A percentile compares a stretch with the other conserved stretches of the same genome.
Evolutionary conservation across 1,284 basidiomycete species (phyloP).

Genomic region (Fomitopsis schrenkii): DNA sequence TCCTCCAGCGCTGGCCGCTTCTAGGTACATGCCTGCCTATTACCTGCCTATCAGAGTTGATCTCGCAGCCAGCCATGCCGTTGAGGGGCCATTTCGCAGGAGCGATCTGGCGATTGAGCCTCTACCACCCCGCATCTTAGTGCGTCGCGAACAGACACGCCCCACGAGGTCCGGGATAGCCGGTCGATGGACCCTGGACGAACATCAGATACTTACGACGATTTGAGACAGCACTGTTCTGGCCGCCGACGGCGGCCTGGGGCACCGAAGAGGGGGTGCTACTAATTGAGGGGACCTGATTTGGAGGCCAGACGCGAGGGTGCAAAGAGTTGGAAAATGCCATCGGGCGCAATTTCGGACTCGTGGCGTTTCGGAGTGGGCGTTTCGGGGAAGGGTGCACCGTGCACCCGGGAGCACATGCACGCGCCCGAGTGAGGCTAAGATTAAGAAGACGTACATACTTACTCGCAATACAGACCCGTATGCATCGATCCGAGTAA

Average conservation of each 20-base stretch:
- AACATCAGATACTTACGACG: background rate
- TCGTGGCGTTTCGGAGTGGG: no score
- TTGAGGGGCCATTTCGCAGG: background rate
- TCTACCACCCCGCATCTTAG: background rate
- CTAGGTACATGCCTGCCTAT: slow-evolving; percentile 1
- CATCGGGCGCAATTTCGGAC: background rate
- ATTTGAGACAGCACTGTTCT: background rate
- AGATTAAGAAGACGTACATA: slow-evolving; percentile 2
- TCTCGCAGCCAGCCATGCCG: background rate
- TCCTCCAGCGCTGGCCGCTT: background rate
- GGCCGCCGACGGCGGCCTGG: background rate
- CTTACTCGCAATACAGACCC: background rate
- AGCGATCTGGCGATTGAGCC: slow-evolving; percentile 1
- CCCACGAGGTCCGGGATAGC: slow-evolving; percentile 2
- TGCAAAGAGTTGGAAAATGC: background rate
- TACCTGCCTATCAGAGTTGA: slow-evolving; percentile 4
- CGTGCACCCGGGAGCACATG: background rate
- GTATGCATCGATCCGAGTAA: background rate
- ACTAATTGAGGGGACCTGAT: background rate
- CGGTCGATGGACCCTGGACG: slow-evolving; percentile 1
- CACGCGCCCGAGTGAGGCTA: background rate
- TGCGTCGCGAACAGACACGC: background rate
- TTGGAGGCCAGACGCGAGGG: background rate
- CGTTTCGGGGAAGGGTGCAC: background rate
- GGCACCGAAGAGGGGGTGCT: background rate